Base-by-base conservation (phyloP, 108 stramenopile genomes). In the Skeletonema grethae region DNA sequence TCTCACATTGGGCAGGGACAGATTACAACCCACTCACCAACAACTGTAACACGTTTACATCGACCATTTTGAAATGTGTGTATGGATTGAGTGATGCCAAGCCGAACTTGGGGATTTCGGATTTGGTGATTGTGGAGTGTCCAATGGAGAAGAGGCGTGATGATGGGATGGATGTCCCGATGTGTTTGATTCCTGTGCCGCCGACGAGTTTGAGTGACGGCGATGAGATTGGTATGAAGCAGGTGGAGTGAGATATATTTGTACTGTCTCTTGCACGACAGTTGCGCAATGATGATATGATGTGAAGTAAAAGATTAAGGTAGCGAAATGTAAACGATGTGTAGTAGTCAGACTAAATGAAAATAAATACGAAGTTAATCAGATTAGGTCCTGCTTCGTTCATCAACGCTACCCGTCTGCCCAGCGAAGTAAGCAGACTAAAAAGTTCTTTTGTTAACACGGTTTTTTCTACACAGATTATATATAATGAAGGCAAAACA, bases 11-110 rank as follows among this genome's bases (percentile, higher is more conserved):
- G 81, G 64, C 81, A 7, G 81, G 81, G 2, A 67, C 64, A 7
- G 81, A 82, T 56, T 82, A 82, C 53, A 82, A 78, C 55, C 81
- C 81, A 3, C 32, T 82, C 28, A 77, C 76, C 2, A 82, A 82
- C 72, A 82, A 82, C 32, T 82, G 81, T 76, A 82, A 82, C 39
- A 82, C 81, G 16, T 82, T 73, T 46, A 82, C 81, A 10, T 69
- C 67, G 12, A 73, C 81, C 3, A 28, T 82, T 36, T 45, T 82
- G 55, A 73, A 77, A 16, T 82, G 81, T 50, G 81, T 82, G 13
- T 82, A 69, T 68, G 81, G 81, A 4, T 63, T 82, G 60, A 77
- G 75, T 24, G 76, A 82, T 61, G 61, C 39, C 16, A 82, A 82
- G 64, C 81, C 81, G 2, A 11, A 61, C 32, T 73, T 82, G 71